Percentiles rank a stretch among this genome's conserved stretches.
phyloP scores from a whole-genome alignment of 1,284 basidiomycete species.

The Wallemia mellicola region DNA sequence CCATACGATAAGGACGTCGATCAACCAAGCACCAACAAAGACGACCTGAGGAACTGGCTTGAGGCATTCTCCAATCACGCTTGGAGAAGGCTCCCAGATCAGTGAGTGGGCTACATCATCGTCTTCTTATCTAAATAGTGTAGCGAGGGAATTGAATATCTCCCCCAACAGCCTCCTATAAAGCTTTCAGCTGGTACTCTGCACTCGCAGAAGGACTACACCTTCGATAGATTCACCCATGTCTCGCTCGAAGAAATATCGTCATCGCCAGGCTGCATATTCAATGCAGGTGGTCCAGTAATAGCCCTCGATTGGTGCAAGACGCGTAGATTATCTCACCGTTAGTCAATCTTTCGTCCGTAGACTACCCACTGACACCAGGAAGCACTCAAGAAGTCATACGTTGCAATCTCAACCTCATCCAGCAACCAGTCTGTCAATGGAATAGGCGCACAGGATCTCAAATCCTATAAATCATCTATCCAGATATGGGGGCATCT shows the following conservation, averaged over 20 bases:
- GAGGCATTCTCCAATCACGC: not conserved
- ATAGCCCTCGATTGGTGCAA: constrained; percentile 7
- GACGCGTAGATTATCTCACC: not conserved
- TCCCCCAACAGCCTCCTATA: not conserved
- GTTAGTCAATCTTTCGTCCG: no score
- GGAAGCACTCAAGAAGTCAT: no score
- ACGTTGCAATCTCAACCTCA: not conserved
- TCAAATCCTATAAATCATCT: not conserved
- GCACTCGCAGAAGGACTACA: not conserved
- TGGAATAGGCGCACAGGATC: not conserved
- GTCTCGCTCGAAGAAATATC: constrained; percentile 6
- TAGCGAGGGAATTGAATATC: not conserved
- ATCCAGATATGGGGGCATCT: not conserved
- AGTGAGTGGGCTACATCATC: no score
- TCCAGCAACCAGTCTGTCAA: not conserved
- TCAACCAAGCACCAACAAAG: not conserved
- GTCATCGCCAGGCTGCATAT: constrained; percentile 9
- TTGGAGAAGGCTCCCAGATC: no score
- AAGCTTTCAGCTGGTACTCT: not conserved
- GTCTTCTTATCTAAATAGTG: no score
- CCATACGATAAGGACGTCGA: not conserved
- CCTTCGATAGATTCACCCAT: not conserved
- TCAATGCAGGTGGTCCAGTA: constrained; percentile 12
- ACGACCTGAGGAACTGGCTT: not conserved
- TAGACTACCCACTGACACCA: no score